Evolutionary conservation across 768 basidiomycete genomes (phyloP).

Genomic region (Lanmaoa pseudosensibilis): DNA sequence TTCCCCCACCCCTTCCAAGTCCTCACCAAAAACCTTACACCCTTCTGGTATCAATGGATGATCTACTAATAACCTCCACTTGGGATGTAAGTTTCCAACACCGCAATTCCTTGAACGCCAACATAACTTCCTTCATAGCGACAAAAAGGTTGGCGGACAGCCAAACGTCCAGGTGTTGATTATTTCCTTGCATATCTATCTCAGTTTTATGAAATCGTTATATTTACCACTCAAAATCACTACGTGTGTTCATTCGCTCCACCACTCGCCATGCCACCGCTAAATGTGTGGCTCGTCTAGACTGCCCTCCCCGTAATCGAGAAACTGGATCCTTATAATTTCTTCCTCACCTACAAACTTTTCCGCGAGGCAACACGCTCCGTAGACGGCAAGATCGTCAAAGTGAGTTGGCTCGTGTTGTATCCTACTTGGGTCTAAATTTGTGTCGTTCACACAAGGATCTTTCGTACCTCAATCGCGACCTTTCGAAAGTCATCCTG

Average conservation of each 20-base stretch:
- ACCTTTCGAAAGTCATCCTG: conserved; percentile 83
- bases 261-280: neutral
- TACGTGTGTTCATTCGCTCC: conserved; percentile 60
- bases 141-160: conserved; percentile 93
- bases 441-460: conserved; percentile 48
- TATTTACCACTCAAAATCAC: conserved; percentile 88
- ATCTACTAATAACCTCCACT: conserved; percentile 84
- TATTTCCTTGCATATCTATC: conserved; percentile 98
- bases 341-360: conserved; percentile 86
- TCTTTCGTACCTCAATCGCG: conserved; percentile 91
- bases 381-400: conserved; percentile 80
- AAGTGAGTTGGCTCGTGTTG: conserved; percentile 45
- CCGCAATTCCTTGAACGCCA: neutral
- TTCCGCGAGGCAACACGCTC: conserved; percentile 90
- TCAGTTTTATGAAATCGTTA: conserved; percentile 96
- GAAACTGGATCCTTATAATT: conserved; percentile 91
- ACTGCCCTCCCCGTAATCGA: conserved; percentile 87
- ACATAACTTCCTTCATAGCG: conserved; percentile 50
- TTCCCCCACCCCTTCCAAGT: conserved; percentile 81
- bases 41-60: conserved; percentile 86
- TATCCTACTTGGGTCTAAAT: neutral
- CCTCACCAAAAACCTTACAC: conserved; percentile 91
- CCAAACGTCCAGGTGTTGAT: conserved; percentile 96
- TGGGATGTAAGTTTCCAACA: conserved; percentile 80
- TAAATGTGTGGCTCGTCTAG: conserved; percentile 39